These are phyloP conservation scores for Diplotaxis tenuifolia DNA, from an alignment of 345 rosid species.

Conservation along the genomic window DNA sequence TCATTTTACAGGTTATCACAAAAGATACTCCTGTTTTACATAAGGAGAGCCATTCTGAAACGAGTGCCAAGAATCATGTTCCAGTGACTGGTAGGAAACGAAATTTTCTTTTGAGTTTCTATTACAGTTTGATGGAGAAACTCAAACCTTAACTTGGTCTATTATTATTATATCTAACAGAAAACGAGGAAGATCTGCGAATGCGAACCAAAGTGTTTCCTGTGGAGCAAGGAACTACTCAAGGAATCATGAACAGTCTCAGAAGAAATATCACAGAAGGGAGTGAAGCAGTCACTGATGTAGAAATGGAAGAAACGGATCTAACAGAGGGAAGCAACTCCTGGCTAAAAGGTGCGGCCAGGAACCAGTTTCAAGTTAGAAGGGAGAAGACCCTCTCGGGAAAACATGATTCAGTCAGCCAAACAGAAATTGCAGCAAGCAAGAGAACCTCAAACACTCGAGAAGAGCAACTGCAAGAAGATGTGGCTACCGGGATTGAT, in stretches of 20 bases:
- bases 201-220: conserved; percentile 25
- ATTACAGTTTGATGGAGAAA: not conserved
- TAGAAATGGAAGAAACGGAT: conserved; percentile 27
- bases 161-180: conserved; percentile 34
- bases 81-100: conserved; percentile 40
- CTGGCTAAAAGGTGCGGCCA: conserved; percentile 16
- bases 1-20: conserved; percentile 61
- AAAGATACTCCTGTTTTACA: conserved; percentile 41
- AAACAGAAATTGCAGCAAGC: conserved; percentile 5
- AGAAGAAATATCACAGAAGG: conserved; percentile 34
- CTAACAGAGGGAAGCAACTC: conserved; percentile 17
- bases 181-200: conserved; percentile 22
- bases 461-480: conserved; percentile 9
- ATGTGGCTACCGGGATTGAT: conserved; percentile 1
- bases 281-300: conserved; percentile 19
- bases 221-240: conserved; percentile 42
- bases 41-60: conserved; percentile 32
- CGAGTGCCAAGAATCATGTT: conserved; percentile 22
- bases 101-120: not conserved
- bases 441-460: conserved; percentile 5
- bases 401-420: conserved; percentile 22
- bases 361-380: conserved; percentile 23
- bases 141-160: not conserved
- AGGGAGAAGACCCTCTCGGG: conserved; percentile 29
- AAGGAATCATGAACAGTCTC: conserved; percentile 47